Conservation (phyloP, 768 basidiomycete species). For the Mycena metata region DNA sequence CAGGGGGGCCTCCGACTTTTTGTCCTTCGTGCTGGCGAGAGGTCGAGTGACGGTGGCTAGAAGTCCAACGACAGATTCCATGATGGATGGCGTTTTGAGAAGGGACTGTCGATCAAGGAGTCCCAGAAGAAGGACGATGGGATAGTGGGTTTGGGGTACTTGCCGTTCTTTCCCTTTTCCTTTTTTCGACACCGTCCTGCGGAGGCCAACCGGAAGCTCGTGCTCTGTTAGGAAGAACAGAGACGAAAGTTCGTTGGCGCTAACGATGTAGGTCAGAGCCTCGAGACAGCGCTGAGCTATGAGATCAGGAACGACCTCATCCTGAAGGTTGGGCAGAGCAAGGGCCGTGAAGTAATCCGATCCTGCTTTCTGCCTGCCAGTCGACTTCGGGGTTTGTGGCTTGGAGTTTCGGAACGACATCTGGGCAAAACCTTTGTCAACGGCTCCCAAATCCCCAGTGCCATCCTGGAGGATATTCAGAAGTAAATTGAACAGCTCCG, state of each 20-base stretch:
- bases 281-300: constrained; percentile 96
- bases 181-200: constrained; percentile 79
- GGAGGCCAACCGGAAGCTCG: constrained; percentile 86
- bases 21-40: constrained; percentile 73
- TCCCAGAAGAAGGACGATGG: constrained; percentile 89
- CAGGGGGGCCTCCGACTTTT: constrained; percentile 47
- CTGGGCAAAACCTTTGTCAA: constrained; percentile 95
- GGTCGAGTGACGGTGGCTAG: constrained; percentile 92
- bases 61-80: constrained; percentile 92
- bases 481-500: constrained; percentile 93
- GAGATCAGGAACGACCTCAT: constrained; percentile 91
- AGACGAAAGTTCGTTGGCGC: constrained; percentile 84
- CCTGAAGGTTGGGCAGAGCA: constrained; percentile 65
- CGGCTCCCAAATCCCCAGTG: constrained; percentile 89
- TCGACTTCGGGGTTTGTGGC: constrained; percentile 66
- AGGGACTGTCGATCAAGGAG: constrained; percentile 90
- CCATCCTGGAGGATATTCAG: constrained; percentile 97
- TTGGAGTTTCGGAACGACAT: constrained; percentile 80
- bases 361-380: constrained; percentile 78
- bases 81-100: constrained; percentile 88
- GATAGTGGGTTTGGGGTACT: constrained; percentile 84
- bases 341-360: constrained; percentile 66
- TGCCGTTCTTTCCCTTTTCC: constrained; percentile 97
- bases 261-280: constrained; percentile 89
- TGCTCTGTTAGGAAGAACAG: constrained; percentile 97